Percentiles rank a stretch among this genome's conserved stretches.
Evolutionary conservation across 2,329 filamentous ascomycete species (phyloP).

Genomic region (Verticillium isaacii): DNA sequence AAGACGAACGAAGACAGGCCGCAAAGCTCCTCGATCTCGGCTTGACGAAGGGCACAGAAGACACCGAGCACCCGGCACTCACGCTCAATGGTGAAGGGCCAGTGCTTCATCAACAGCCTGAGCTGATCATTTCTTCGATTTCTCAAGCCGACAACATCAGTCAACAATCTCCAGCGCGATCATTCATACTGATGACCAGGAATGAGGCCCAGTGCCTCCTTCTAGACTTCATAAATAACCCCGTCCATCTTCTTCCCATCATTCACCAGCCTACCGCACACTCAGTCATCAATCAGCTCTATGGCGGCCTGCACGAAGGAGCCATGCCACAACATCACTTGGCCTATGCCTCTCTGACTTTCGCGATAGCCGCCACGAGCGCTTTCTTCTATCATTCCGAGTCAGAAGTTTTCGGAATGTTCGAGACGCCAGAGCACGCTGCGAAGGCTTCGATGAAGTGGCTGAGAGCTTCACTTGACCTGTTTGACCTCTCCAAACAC

Average conservation of each 20-base stretch:
- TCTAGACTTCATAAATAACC: slow-evolving; percentile 19
- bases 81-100: background rate
- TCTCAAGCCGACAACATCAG: background rate
- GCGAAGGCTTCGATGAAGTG: slow-evolving; percentile 17
- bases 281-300: slow-evolving; percentile 14
- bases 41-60: background rate
- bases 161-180: background rate
- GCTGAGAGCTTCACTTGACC: slow-evolving; percentile 27
- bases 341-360: slow-evolving; percentile 17
- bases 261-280: slow-evolving; percentile 19
- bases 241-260: slow-evolving; percentile 18
- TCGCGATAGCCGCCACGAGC: slow-evolving; percentile 21
- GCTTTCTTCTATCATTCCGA: slow-evolving; percentile 20
- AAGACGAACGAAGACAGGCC: background rate
- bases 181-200: slow-evolving; percentile 13
- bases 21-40: background rate
- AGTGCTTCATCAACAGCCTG: background rate
- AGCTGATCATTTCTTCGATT: background rate
- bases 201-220: slow-evolving; percentile 20
- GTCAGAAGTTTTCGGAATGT: background rate
- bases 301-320: slow-evolving; percentile 10
- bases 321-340: slow-evolving; percentile 6
- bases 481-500: slow-evolving; percentile 28
- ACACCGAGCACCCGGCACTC: background rate
- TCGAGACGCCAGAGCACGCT: slow-evolving; percentile 1